Evolutionary conservation across 176 grass and related monocot genomes (phyloP).

Genomic region (Thinopyrum elongatum): DNA sequence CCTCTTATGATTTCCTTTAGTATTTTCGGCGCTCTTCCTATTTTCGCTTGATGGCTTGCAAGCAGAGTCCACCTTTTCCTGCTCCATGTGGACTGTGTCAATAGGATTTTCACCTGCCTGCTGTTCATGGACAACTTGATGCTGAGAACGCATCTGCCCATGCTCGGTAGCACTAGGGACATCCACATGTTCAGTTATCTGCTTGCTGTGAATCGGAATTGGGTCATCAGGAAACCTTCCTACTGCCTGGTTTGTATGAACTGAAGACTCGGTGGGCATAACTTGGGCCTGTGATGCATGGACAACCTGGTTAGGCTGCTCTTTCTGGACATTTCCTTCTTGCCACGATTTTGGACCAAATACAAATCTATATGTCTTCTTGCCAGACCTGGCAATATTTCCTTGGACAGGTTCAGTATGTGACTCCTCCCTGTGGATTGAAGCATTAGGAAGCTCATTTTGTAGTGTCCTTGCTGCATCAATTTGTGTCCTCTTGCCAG

Average conservation of each 20-base stretch:
- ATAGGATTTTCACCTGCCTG: constrained; percentile 21
- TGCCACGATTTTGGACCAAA: constrained; percentile 16
- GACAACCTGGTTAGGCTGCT: constrained; percentile 1
- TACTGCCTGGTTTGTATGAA: not conserved
- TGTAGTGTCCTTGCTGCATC: not conserved
- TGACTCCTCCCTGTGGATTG: constrained; percentile 22
- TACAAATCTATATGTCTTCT: constrained; percentile 23
- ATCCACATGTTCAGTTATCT: constrained; percentile 24
- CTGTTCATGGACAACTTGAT: constrained; percentile 9
- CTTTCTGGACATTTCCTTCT: constrained; percentile 15
- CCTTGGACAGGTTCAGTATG: not conserved
- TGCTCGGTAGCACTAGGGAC: constrained; percentile 14
- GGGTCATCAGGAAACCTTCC: not conserved
- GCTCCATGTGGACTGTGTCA: constrained; percentile 12
- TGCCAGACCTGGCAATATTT: constrained; percentile 21
- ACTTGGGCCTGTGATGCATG: constrained; percentile 22
- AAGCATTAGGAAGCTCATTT: constrained; percentile 21
- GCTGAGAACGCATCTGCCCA: constrained; percentile 2
- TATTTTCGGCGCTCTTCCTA: constrained; percentile 18
- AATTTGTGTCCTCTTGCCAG: constrained; percentile 18
- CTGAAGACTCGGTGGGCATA: constrained; percentile 21
- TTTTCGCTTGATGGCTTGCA: not conserved
- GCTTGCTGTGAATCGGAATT: constrained; percentile 7
- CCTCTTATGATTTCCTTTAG: constrained; percentile 31
- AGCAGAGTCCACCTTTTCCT: constrained; percentile 6